These are phyloP conservation scores for Phaeosphaeria sp. DNA, from an alignment of 2,329 filamentous ascomycete species.

Conservation along the genomic window DNA sequence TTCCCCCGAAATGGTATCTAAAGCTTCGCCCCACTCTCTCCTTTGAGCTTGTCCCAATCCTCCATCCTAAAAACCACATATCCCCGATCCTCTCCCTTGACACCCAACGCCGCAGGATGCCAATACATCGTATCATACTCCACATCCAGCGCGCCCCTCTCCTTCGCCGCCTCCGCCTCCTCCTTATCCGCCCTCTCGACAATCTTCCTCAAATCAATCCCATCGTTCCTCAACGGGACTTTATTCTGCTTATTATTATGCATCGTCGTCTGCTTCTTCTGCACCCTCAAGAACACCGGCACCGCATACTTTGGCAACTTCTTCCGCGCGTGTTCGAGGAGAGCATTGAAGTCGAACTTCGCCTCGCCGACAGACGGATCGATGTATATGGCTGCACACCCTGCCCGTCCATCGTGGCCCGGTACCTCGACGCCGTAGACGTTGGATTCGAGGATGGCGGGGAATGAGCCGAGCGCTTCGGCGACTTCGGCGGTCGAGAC, in stretches of 20 bases:
- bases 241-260: constrained; percentile 87
- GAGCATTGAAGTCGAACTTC: constrained; percentile 60
- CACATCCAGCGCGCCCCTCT: constrained; percentile 18
- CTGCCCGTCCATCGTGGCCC: constrained; percentile 59
- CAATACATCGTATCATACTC: constrained; percentile 58
- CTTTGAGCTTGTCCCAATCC: constrained; percentile 64
- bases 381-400: constrained; percentile 65
- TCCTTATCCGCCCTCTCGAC: constrained; percentile 48
- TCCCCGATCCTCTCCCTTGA: constrained; percentile 48
- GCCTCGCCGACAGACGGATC: constrained; percentile 52
- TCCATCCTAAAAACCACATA: constrained; percentile 66
- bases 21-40: constrained; percentile 35
- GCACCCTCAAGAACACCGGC: constrained; percentile 73
- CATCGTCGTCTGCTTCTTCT: constrained; percentile 65
- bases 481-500: constrained; percentile 57
- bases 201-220: constrained; percentile 64
- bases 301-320: constrained; percentile 76
- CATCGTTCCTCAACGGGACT: constrained; percentile 70
- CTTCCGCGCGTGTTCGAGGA: constrained; percentile 65
- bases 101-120: constrained; percentile 49
- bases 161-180: constrained; percentile 44
- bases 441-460: constrained; percentile 55
- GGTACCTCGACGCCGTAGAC: constrained; percentile 59
- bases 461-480: constrained; percentile 54
- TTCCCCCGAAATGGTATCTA: constrained; percentile 10